Base-by-base conservation (phyloP, 2,329 filamentous ascomycete genomes). In the Xylogone sp. region DNA sequence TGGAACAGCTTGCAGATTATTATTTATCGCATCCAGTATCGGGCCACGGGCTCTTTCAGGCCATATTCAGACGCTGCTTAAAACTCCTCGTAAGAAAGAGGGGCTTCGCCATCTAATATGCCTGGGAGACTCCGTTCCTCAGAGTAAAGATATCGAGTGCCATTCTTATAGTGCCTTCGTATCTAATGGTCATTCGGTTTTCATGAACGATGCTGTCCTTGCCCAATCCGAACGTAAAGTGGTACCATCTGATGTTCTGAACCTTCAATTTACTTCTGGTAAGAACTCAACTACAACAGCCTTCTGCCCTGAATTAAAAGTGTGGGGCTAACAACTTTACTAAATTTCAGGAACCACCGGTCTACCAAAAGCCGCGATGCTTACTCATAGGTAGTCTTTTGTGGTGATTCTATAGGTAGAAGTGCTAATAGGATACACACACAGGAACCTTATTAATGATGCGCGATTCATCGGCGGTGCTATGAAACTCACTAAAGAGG, bases 311-410 rank as follows among this genome's bases (percentile, higher is more conserved):
- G 42, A 43, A 19, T 7, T 10, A 43, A 19, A 19, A 21, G 19
- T 21, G n/a, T n/a, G n/a, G n/a, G n/a, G n/a, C n/a, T n/a, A n/a
- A n/a, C n/a, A n/a, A n/a, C n/a, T n/a, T n/a, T n/a, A n/a, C n/a
- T n/a, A n/a, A n/a, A n/a, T n/a, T n/a, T n/a, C n/a, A 46, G 87
- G 86, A n/a, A 88, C 86, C 2, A 90, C 86, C 0, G 86, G 86
- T 1, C 74, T 81, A 27, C 86, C 86, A 43, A 90, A 90, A 62
- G 86, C 86, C 2, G 83, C 86, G 21, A 88, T 88, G 83, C 73
- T 90, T 62, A 88, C 85, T 3, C 68, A 70, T 47, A 59, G 63
- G 59, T 57, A 43, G 39, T n/a, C n/a, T n/a, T n/a, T n/a, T n/a
- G n/a, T n/a, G n/a, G n/a, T n/a, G n/a, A n/a, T n/a, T n/a, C n/a